Evolutionary conservation across 2,329 filamentous ascomycete genomes (phyloP), one percentile per base, ranked within the genome.

Genomic region (Paramyrothecium roridum): DNA sequence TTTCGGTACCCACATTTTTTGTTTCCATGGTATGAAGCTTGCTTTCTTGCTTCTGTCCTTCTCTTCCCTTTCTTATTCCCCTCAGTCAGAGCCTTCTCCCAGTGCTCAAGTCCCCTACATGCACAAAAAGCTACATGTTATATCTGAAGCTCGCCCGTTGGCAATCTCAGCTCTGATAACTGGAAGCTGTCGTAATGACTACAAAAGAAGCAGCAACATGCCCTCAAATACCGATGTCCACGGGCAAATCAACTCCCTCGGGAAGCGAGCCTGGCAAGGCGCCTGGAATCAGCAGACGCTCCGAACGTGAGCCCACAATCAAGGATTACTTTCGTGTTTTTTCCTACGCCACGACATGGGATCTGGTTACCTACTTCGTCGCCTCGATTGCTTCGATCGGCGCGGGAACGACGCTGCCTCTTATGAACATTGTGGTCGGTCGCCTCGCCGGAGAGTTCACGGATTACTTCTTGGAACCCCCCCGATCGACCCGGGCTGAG

Each of bases 361-460:
- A 70, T 40, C 59, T 69, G 23, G 54, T 61, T 19, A 57, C 66
- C 21, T 68, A 69, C n/a, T 54, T 54, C 40, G 23, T 67, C 20
- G 70, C 69, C n/a, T 57, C 64, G 0, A 10, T 66, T 6, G 68
- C 69, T 2, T 72, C 71, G 37, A 58, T 73, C 21, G 67, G 68
- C 6, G 68, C 69, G 2, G 71, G 71, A 0, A 57, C 67, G 2
- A 63, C 67, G 2, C 54, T 75, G 54, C 70, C 73, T 7, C 50
- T 76, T 34, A 73, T 75, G 64, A 73, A 70, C 50, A 58, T 76
- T 20, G 65, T 75, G 12, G 69, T 75, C 47, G 65, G 65, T 1
- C 61, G 66, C 43, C 66, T 68, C 17, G 66, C 67, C 19, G 58
- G 61, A 11, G 57, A 69, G 22, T 69, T 68, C 53, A 63, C 66